Conservation (phyloP, 345 rosid species). For the Schrenkiella parvula region DNA sequence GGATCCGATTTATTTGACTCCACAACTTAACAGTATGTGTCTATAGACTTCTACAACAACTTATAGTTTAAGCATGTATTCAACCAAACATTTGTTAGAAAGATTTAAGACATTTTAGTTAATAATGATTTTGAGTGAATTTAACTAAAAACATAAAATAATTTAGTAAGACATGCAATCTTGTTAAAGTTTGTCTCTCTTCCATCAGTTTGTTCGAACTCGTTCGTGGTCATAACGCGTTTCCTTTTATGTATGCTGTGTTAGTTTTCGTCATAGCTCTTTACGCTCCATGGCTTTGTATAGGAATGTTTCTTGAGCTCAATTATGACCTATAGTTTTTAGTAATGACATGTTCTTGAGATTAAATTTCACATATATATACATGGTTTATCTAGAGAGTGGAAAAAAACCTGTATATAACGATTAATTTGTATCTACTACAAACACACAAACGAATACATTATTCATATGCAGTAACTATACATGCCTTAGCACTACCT, state of each 20-base stretch:
- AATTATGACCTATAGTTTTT: neutral
- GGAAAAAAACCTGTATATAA: neutral
- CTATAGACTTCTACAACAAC: too few species aligned
- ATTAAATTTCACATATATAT: neutral
- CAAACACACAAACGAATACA: slow-evolving; percentile 9
- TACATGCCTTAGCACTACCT: neutral
- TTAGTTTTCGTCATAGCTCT: neutral
- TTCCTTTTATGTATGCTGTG: neutral
- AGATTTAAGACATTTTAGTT: too few species aligned
- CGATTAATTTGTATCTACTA: neutral
- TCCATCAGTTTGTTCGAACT: neutral
- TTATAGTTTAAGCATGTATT: too few species aligned
- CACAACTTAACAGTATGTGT: too few species aligned
- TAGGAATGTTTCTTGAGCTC: neutral
- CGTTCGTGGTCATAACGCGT: neutral
- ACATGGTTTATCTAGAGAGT: neutral
- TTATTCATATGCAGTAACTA: neutral
- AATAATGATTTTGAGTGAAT: too few species aligned
- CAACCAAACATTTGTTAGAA: too few species aligned
- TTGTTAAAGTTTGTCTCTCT: neutral
- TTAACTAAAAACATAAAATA: too few species aligned
- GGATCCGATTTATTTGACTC: too few species aligned
- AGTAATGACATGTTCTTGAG: neutral
- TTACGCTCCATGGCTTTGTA: neutral
- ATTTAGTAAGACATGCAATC: neutral